phyloP scores from a whole-genome alignment of 2,329 filamentous ascomycete species.

The Clonostachys rosea region DNA sequence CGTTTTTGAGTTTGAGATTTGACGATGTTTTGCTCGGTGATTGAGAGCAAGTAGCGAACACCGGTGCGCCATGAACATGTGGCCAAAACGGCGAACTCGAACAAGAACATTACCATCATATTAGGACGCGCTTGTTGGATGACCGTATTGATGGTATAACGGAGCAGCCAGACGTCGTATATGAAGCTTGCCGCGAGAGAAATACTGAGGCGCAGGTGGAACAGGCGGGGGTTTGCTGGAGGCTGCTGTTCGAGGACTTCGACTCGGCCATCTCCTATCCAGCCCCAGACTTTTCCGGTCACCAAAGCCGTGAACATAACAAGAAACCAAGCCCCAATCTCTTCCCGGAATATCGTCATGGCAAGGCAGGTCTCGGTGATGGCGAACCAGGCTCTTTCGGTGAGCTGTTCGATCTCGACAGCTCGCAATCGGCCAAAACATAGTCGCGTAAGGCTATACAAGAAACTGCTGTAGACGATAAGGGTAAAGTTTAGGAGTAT shows the following conservation, averaged over 20 bases:
- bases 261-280: constrained; percentile 93
- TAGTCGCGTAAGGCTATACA: constrained; percentile 83
- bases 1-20: constrained; percentile 68
- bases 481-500: constrained; percentile 90
- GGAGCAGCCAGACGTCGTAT: constrained; percentile 77
- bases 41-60: constrained; percentile 71
- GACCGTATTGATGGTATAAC: constrained; percentile 77
- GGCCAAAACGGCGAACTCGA: constrained; percentile 87
- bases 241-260: constrained; percentile 95
- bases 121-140: constrained; percentile 85
- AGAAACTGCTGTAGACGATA: constrained; percentile 71
- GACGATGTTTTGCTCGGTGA: constrained; percentile 73
- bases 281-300: constrained; percentile 95
- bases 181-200: constrained; percentile 75
- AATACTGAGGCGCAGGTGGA: constrained; percentile 76
- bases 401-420: constrained; percentile 94
- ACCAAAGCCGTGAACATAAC: constrained; percentile 94
- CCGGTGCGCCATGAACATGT: constrained; percentile 78
- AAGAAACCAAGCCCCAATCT: constrained; percentile 90
- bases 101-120: constrained; percentile 99
- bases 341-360: constrained; percentile 97
- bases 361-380: constrained; percentile 94
- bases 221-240: constrained; percentile 79
- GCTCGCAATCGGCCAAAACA: constrained; percentile 88
- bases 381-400: constrained; percentile 97